Base-by-base conservation (phyloP, 2,329 filamentous ascomycete genomes). In the Pseudofabraea citricarpa region DNA sequence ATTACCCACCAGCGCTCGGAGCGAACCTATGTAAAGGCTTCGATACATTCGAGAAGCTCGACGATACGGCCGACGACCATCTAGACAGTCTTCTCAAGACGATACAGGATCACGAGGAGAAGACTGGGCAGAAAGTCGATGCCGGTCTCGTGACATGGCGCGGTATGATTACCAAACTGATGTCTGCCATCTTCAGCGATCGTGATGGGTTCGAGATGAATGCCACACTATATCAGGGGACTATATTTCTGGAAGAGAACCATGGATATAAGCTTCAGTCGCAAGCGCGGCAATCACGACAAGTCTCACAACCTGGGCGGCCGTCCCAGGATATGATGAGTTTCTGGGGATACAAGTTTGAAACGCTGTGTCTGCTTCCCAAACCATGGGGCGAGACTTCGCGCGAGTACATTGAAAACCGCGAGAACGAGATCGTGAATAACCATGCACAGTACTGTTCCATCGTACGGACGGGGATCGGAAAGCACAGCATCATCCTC, bases 301-400 rank as follows among this genome's bases (percentile, higher is more conserved):
- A 69, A 56, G 59, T 62, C 40, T 64, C 69, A 47, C 67, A 72
- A 48, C 67, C 75, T 56, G 69, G 79, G 52, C 67, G 72, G 57
- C 70, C 73, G 50, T 77, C 87, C 0, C 82, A 85, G 40, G 85
- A 93, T 45, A 72, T 90, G 51, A 96, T 96, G 90, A 81, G 84
- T 39, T 98, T 83, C 60, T 97, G 91, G 91, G 91, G 87, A 26
- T 98, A 98, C 70, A 98, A 98, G 62, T 98, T 98, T 57, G 93
- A 98, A 65, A 86, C 88, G 0, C 66, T 98, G 2, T 81, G 83
- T 6, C 83, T 93, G 2, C 68, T 97, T 4, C 83, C 87, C 2
- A 68, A 74, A 2, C 77, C 84, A 1, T 96, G 90, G 82, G 81
- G 76, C 42, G 77, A 85, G 44, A 84, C 80, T 0, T 70, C 81